Percentiles rank a stretch among this genome's conserved stretches.
Evolutionary conservation across 2,329 filamentous ascomycete genomes (phyloP).

Genomic region (Myotisia sp.): DNA sequence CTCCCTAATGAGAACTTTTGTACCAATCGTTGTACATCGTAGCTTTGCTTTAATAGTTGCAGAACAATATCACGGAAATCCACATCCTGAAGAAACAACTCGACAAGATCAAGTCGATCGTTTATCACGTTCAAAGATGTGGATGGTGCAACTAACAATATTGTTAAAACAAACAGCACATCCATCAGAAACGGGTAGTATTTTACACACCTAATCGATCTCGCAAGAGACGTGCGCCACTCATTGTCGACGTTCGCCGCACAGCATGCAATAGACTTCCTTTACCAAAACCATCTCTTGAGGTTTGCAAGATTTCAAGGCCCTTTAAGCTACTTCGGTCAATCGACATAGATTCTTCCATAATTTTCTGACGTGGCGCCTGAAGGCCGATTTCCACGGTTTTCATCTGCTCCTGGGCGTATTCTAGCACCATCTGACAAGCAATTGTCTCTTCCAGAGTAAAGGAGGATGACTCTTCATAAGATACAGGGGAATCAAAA

Average conservation of each 20-base stretch:
- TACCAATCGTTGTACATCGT: constrained; percentile 76
- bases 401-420: constrained; percentile 65
- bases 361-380: constrained; percentile 59
- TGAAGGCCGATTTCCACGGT: constrained; percentile 69
- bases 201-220: constrained; percentile 56
- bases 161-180: not conserved
- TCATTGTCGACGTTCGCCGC: constrained; percentile 77
- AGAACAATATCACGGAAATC: constrained; percentile 57
- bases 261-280: constrained; percentile 87
- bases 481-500: constrained; percentile 57
- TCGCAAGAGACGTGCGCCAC: constrained; percentile 69
- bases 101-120: constrained; percentile 65
- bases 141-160: constrained; percentile 54
- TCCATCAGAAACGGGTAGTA: not conserved
- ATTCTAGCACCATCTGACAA: constrained; percentile 67
- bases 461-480: constrained; percentile 43
- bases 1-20: constrained; percentile 89
- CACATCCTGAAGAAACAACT: constrained; percentile 52
- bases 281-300: constrained; percentile 61
- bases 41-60: constrained; percentile 55
- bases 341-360: constrained; percentile 69
- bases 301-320: constrained; percentile 75
- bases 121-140: constrained; percentile 72
- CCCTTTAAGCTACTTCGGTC: constrained; percentile 84
- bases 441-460: constrained; percentile 56